Base-by-base conservation (phyloP, 2,329 filamentous ascomycete species). In the Xylaria sp. region DNA sequence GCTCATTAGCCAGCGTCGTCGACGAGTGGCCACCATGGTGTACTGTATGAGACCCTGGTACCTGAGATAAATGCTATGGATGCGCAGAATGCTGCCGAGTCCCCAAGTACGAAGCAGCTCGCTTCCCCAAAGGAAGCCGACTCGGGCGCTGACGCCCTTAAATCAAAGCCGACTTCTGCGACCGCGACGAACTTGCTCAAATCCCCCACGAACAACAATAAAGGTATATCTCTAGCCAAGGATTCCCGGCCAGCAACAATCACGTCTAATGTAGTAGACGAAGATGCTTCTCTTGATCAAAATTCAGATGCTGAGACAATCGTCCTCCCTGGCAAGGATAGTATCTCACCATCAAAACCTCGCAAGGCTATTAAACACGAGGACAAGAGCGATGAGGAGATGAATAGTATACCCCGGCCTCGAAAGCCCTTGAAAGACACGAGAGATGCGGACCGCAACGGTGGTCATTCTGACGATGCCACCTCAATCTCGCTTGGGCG, bases 291-390 rank as follows among this genome's bases (percentile, higher is more conserved):
- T 21, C 78, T 78, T 61, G 87, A 88, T 62, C 87, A 83, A 71
- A 87, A 89, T 70, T 91, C 89, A 1, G 89, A 91, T 72, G 88
- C 89, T 51, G 89, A 91, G 77, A 91, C 89, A 14, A 89, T 91
- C 65, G 88, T 91, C 37, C 75, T 90, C 35, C 83, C 87, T 11
- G 86, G 86, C 28, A 89, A 89, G 72, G 84, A 89, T 72, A 86
- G 85, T 40, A 79, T 86, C 70, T 89, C 87, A 23, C 87, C 86
- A 0, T 85, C 86, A 62, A 89, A 89, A 75, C 80, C 80, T 61
- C 83, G 86, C 62, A 89, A 89, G 76, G 79, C 85, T 49, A 83
- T 85, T 70, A 89, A 88, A 73, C 85, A 89, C 67, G 88, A 89
- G 72, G 86, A 88, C 71, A 84, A 80, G 70, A 85, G 83, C 69